These are phyloP conservation scores for Miscanthus lutarioriparius DNA, from an alignment of 176 grass and related monocot genomes.

Conservation along the genomic window DNA sequence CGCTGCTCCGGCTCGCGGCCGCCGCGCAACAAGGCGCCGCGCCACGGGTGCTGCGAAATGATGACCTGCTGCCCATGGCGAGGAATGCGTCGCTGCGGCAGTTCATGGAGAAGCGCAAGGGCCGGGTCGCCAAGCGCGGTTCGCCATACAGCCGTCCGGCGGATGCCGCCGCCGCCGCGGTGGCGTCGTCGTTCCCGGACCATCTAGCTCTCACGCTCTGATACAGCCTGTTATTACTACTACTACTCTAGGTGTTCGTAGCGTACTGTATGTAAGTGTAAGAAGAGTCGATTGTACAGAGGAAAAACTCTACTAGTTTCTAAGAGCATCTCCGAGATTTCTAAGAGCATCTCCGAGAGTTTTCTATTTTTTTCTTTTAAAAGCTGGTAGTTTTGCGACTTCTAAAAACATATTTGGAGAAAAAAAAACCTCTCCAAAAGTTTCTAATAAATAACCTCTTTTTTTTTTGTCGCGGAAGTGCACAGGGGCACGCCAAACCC, in stretches of 20 bases:
- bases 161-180: background rate
- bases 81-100: slow-evolving; percentile 63
- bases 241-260: background rate
- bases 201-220: slow-evolving; percentile 19
- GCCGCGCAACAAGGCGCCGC: background rate
- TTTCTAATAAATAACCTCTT: too few species aligned
- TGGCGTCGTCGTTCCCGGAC: background rate
- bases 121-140: slow-evolving; percentile 16
- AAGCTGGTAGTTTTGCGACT: too few species aligned
- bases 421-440: too few species aligned
- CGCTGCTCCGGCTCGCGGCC: slow-evolving; percentile 30
- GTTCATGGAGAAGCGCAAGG: slow-evolving; percentile 73
- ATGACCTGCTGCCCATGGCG: slow-evolving; percentile 57
- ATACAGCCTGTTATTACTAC: background rate
- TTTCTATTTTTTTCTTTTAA: too few species aligned
- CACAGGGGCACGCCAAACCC: too few species aligned
- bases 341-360: too few species aligned
- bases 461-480: too few species aligned
- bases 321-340: too few species aligned
- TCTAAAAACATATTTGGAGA: too few species aligned
- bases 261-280: background rate
- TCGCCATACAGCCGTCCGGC: slow-evolving; percentile 32
- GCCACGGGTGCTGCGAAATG: background rate
- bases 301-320: too few species aligned
- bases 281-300: background rate